Evolutionary conservation across 2,329 filamentous ascomycete genomes (phyloP).

Genomic region (Metarhizium robertsii): DNA sequence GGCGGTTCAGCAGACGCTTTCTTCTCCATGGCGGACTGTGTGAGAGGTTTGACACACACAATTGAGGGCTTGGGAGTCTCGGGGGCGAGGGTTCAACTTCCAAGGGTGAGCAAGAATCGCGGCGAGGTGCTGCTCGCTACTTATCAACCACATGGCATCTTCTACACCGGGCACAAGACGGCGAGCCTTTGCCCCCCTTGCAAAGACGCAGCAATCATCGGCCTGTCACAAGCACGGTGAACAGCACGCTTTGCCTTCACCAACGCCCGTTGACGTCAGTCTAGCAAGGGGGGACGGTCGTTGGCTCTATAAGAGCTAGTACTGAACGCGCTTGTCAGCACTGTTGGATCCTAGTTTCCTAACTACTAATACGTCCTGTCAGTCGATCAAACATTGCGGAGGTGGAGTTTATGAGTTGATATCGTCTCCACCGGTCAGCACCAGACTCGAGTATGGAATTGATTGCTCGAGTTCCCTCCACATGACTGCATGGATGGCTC

Average conservation of each 20-base stretch:
- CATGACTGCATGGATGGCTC: neutral
- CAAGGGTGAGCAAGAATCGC: too few relatives aligned
- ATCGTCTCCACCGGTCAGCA: neutral
- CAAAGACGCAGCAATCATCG: neutral
- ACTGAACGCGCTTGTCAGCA: neutral
- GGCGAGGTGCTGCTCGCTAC: too few relatives aligned
- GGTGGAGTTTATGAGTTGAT: neutral
- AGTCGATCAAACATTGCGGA: neutral
- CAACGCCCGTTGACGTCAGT: neutral
- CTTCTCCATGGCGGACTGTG: conserved; percentile 6
- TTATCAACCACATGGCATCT: too few relatives aligned
- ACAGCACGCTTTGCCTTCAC: neutral
- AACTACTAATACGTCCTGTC: neutral
- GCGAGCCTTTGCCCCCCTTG: neutral
- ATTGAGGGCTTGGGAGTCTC: too few relatives aligned
- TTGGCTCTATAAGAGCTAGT: too few relatives aligned
- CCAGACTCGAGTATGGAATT: neutral
- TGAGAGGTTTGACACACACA: neutral
- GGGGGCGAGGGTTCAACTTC: too few relatives aligned
- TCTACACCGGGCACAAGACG: too few relatives aligned
- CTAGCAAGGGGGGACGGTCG: neutral
- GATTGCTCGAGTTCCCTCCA: neutral
- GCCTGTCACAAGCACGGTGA: neutral
- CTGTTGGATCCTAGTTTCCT: neutral
- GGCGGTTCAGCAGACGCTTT: conserved; percentile 5